These are phyloP conservation scores for Cordyceps pruinosa DNA, from an alignment of 2,329 filamentous ascomycete genomes.

Conservation along the genomic window DNA sequence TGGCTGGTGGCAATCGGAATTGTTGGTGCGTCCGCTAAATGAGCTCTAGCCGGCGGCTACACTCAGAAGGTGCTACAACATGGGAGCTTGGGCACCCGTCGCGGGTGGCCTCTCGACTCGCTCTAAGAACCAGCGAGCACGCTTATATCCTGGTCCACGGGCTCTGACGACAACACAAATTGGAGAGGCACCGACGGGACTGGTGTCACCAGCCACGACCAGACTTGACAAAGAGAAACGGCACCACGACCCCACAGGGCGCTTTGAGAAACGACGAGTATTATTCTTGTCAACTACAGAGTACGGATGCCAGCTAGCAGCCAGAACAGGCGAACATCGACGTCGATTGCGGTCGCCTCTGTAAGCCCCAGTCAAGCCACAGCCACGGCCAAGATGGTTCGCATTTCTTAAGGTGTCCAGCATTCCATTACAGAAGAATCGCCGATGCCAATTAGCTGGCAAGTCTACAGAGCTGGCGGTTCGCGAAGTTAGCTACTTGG, in stretches of 20 bases:
- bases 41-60: neutral
- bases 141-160: neutral
- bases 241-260: neutral
- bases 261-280: slow-evolving; percentile 8
- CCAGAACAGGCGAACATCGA: neutral
- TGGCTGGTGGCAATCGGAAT: neutral
- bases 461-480: too few relatives aligned
- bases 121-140: neutral
- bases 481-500: too few relatives aligned
- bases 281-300: neutral
- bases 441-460: neutral
- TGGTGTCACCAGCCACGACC: neutral
- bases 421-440: neutral
- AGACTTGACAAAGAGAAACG: slow-evolving; percentile 9
- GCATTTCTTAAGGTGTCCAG: neutral
- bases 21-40: neutral
- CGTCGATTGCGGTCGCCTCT: neutral
- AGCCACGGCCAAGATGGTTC: neutral
- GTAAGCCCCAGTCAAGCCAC: slow-evolving; percentile 5
- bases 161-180: neutral
- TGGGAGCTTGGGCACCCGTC: neutral
- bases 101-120: neutral
- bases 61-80: neutral
- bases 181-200: neutral
- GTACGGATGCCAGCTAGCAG: neutral